phyloP scores from a whole-genome alignment of 805 yeast genomes.

The Ogataea methanolica region DNA sequence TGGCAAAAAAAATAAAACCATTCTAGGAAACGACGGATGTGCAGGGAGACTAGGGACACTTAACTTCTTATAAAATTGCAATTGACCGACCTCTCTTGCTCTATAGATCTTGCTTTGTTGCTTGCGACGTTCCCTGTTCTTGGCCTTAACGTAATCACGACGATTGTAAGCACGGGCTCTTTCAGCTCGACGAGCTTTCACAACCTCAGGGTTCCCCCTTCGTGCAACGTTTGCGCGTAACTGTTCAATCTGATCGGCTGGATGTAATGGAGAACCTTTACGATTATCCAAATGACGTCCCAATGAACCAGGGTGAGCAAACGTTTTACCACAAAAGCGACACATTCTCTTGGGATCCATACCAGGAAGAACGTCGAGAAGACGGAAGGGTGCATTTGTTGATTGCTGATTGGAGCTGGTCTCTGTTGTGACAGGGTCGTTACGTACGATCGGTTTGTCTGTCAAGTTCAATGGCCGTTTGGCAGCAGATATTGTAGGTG shows the following conservation, averaged over 20 bases:
- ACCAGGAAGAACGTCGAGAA: constrained; percentile 19
- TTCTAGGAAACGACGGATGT: constrained; percentile 45
- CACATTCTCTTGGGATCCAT: constrained; percentile 37
- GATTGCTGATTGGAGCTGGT: background rate
- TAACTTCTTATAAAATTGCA: constrained; percentile 32
- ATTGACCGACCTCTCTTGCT: constrained; percentile 33
- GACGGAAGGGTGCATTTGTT: constrained; percentile 3
- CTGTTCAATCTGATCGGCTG: constrained; percentile 41
- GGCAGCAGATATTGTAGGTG: too few relatives aligned
- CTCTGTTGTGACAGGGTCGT: background rate
- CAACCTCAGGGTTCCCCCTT: constrained; percentile 42
- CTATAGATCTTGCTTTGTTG: constrained; percentile 37
- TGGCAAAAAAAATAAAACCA: constrained; percentile 43
- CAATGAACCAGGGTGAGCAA: constrained; percentile 54
- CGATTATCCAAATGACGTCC: constrained; percentile 57
- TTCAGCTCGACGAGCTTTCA: constrained; percentile 35
- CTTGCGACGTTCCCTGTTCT: constrained; percentile 41
- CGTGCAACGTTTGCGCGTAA: constrained; percentile 47
- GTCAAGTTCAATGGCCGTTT: background rate
- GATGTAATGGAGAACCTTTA: constrained; percentile 50
- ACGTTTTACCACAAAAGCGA: constrained; percentile 47
- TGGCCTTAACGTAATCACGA: constrained; percentile 43
- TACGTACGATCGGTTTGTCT: background rate
- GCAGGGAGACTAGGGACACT: constrained; percentile 36
- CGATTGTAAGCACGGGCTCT: constrained; percentile 42